Conservation (phyloP, 345 rosid genomes). For the Brassica napus region Da-Ae NC_063445.1:7925001-7925500, state of each 20-base stretch:
- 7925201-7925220: not conserved
- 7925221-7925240: not conserved
- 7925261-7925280: not conserved
- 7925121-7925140: too few relatives aligned
- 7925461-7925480: slow-evolving; percentile 2
- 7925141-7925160: too few relatives aligned
- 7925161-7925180: not conserved
- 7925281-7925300: not conserved
- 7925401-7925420: slow-evolving; percentile 7
- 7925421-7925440: slow-evolving; percentile 30
- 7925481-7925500: slow-evolving; percentile 27
- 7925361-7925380: not conserved
- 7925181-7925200: slow-evolving; percentile 22
- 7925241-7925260: not conserved
- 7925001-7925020: too few relatives aligned
- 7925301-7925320: not conserved
- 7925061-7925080: too few relatives aligned
- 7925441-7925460: slow-evolving; percentile 27
- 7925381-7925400: not conserved
- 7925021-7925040: too few relatives aligned
- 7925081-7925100: too few relatives aligned
- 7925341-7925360: not conserved
- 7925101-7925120: too few relatives aligned
- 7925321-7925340: slow-evolving; percentile 4
- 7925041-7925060: too few relatives aligned